Conservation (phyloP, 192 early-diverging fungal species). For the Jimgerdemannia flammicorona region DNA sequence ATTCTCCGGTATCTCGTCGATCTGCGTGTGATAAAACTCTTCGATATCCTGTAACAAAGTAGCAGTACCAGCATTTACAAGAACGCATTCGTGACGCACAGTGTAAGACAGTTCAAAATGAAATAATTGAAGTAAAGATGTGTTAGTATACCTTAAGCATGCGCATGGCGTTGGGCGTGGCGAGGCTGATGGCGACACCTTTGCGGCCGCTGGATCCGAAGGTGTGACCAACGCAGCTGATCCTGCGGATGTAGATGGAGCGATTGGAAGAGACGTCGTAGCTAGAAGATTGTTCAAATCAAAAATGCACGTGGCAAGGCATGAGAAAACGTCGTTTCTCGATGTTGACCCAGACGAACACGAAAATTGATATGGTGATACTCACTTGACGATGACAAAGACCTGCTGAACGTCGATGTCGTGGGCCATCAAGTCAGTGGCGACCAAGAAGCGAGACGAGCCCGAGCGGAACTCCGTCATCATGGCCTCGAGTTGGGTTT, state of each 20-base stretch:
- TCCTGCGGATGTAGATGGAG: slow-evolving; percentile 99
- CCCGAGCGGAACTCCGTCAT: slow-evolving; percentile 99
- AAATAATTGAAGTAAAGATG: no score
- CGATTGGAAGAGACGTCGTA: slow-evolving; percentile 96
- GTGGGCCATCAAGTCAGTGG: slow-evolving; percentile 96
- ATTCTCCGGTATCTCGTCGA: slow-evolving; percentile 99
- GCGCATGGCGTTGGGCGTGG: slow-evolving; percentile 89
- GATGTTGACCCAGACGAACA: no score
- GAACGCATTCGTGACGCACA: no score
- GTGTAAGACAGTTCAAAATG: no score
- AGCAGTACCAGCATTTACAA: no score
- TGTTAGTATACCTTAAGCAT: slow-evolving; percentile 53
- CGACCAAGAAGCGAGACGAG: slow-evolving; percentile 94
- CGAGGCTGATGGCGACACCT: slow-evolving; percentile 99
- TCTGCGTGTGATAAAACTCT: slow-evolving; percentile 97
- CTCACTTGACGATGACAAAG: slow-evolving; percentile 83
- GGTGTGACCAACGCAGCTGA: slow-evolving; percentile 99
- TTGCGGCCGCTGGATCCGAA: no score
- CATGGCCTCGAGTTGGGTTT: slow-evolving; percentile 90
- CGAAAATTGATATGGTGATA: no score
- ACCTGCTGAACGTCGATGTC: slow-evolving; percentile 99
- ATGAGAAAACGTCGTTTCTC: no score
- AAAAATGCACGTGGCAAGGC: no score
- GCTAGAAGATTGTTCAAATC: slow-evolving; percentile 46
- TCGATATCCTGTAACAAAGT: slow-evolving; percentile 70